Evolutionary conservation across 1,284 basidiomycete genomes (phyloP), one percentile per base, ranked within the genome.

Genomic region (Tilletiaria anomala): DNA sequence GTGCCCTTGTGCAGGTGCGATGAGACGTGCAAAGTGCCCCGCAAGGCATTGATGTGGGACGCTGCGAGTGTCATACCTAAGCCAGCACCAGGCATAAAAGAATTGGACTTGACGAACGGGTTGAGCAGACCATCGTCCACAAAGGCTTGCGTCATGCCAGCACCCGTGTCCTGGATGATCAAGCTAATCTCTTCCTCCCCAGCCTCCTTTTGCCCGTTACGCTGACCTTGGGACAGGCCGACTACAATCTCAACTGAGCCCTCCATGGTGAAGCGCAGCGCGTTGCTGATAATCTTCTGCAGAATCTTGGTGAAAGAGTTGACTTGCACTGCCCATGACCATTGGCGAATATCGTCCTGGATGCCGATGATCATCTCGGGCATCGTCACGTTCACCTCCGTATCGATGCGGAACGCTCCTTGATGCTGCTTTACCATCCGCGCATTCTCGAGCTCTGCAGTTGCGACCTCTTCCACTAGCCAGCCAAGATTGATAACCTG

Each of bases 1-100:
- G 56, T 59, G 12, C 56, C 56, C 16, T 50, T 11, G 11, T 50
- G 48, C 35, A 48, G 37, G 24, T 54, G 46, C 10, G 52, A 54
- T 1, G 47, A 40, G 4, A 59, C 52, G 20, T 45, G 43, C 3
- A 59, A 42, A 20, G 47, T 44, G 11, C 53, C 56, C 24, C 53
- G 50, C 23, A 47, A 40, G 42, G 50, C 49, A 16, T 51, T 47
- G 26, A 53, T 21, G 2, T 51, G 47, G 14, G 47, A 48, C 3
- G 56, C 53, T 6, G 51, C 54, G n/a, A 58, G 54, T 14, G 54
- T 52, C 40, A 55, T 50, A 11, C 53, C 52, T 4, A 59, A 45
- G 26, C 56, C 56, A 10, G 50, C 51, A n/a, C 56, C 56, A 17
- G 49, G 46, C 36, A 43, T 40, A 44, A 59, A 57, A 19, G 46